A percentile compares a stretch with the other conserved stretches of the same genome.
phyloP scores from a whole-genome alignment of 352 stramenopile genomes.

The Lagenidium giganteum region DNA sequence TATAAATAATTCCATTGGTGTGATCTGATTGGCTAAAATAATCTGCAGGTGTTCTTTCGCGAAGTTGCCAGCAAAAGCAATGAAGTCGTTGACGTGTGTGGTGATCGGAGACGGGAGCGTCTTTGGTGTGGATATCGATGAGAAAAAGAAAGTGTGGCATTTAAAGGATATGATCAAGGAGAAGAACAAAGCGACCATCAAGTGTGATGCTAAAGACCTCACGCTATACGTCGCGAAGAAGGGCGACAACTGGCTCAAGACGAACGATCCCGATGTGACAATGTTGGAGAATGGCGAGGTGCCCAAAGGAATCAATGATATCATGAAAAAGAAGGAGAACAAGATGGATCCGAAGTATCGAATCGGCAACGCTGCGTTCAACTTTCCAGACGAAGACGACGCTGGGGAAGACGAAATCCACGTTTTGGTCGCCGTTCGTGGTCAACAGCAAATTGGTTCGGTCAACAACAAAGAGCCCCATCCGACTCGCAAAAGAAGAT shows the following conservation, averaged over 20 bases:
- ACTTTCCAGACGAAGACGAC: conserved; percentile 5
- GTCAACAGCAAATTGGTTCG: not conserved
- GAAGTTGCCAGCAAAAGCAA: too few species aligned
- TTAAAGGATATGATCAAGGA: conserved; percentile 8
- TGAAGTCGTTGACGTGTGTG: too few species aligned
- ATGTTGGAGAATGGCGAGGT: conserved; percentile 12
- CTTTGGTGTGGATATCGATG: not conserved
- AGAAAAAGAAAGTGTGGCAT: not conserved
- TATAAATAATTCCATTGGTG: too few species aligned
- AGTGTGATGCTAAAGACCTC: conserved; percentile 4
- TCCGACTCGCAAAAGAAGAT: conserved; percentile 12
- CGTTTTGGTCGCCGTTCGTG: conserved; percentile 9
- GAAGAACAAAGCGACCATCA: not conserved
- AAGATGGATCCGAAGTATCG: conserved; percentile 10
- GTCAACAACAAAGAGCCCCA: conserved; percentile 1
- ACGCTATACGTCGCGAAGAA: conserved; percentile 12
- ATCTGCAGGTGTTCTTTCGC: too few species aligned
- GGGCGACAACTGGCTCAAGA: conserved; percentile 10
- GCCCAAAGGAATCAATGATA: conserved; percentile 9
- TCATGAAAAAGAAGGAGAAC: conserved; percentile 12
- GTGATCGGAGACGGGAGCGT: too few species aligned
- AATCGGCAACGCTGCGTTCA: conserved; percentile 10
- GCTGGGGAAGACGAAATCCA: conserved; percentile 11
- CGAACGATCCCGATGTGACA: conserved; percentile 7
- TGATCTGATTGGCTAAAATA: too few species aligned